phyloP scores from a whole-genome alignment of 2,329 filamentous ascomycete genomes.

The Fusarium paranaense region DNA sequence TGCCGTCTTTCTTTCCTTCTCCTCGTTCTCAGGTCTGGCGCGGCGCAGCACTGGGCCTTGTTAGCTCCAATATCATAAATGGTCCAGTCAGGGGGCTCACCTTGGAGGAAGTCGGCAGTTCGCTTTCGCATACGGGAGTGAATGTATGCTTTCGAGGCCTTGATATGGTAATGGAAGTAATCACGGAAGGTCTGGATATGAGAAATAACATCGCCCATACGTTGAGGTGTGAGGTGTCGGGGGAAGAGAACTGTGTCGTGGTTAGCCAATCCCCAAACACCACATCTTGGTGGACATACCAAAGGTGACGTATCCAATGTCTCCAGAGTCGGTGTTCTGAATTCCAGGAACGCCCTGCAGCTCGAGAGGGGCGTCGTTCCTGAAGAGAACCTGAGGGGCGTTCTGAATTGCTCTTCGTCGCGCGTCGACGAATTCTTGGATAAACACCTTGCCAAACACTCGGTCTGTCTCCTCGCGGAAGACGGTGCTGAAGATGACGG shows the following conservation, averaged over 20 bases:
- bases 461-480: conserved; percentile 98
- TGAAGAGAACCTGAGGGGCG: conserved; percentile 95
- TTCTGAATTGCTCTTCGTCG: conserved; percentile 96
- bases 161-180: conserved; percentile 99
- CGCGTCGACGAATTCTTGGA: conserved; percentile 98
- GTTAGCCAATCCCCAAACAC: conserved; percentile 32
- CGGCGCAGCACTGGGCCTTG: conserved; percentile 82
- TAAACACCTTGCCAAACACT: conserved; percentile 97
- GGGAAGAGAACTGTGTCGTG: conserved; percentile 83
- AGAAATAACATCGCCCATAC: conserved; percentile 94
- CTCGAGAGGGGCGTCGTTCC: conserved; percentile 93
- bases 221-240: conserved; percentile 89
- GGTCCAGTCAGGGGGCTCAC: conserved; percentile 60
- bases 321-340: conserved; percentile 77
- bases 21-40: conserved; percentile 93
- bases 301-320: conserved; percentile 98
- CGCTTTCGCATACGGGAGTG: conserved; percentile 98
- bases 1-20: conserved; percentile 98
- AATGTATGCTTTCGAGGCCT: conserved; percentile 99
- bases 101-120: conserved; percentile 98
- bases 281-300: conserved; percentile 63
- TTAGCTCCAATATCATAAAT: conserved; percentile 39
- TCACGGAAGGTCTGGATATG: conserved; percentile 99
- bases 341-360: conserved; percentile 89
- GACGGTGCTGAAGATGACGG: conserved; percentile 98